Conservation (phyloP, 2,329 filamentous ascomycete species). For the Lachnellula subtilissima region DNA sequence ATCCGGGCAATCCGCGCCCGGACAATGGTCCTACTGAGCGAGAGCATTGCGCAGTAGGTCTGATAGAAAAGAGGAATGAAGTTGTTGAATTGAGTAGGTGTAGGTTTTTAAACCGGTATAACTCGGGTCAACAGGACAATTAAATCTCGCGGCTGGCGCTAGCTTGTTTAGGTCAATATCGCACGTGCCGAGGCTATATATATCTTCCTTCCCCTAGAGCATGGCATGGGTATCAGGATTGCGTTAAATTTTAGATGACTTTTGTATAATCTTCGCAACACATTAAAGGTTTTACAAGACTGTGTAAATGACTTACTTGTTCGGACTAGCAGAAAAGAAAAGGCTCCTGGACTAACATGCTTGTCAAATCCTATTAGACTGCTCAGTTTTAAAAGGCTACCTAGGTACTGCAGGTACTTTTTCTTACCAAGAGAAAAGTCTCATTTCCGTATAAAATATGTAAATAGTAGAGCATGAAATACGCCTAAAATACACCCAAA, state of each 20-base stretch:
- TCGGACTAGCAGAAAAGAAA: background rate
- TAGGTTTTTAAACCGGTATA: background rate
- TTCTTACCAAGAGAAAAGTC: too few species aligned
- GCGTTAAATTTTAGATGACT: background rate
- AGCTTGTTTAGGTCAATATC: background rate
- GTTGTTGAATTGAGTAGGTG: background rate
- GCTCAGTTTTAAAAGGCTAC: too few species aligned
- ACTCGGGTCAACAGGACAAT: background rate
- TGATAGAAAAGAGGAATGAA: background rate
- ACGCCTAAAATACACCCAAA: too few species aligned
- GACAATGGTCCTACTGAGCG: background rate
- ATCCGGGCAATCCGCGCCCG: background rate
- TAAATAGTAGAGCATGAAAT: too few species aligned
- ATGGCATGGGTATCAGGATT: too few species aligned
- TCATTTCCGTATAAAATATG: too few species aligned
- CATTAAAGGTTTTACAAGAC: background rate
- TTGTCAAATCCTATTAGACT: too few species aligned
- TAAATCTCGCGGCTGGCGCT: background rate
- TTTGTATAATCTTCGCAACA: background rate
- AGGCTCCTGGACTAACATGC: background rate
- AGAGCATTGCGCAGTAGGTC: background rate
- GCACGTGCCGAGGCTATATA: background rate
- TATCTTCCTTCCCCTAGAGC: background rate
- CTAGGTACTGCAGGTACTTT: too few species aligned
- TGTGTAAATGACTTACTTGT: background rate